These are phyloP conservation scores for Yarrowia deformans DNA, from an alignment of 805 yeast genomes.

Conservation along the genomic window DNA sequence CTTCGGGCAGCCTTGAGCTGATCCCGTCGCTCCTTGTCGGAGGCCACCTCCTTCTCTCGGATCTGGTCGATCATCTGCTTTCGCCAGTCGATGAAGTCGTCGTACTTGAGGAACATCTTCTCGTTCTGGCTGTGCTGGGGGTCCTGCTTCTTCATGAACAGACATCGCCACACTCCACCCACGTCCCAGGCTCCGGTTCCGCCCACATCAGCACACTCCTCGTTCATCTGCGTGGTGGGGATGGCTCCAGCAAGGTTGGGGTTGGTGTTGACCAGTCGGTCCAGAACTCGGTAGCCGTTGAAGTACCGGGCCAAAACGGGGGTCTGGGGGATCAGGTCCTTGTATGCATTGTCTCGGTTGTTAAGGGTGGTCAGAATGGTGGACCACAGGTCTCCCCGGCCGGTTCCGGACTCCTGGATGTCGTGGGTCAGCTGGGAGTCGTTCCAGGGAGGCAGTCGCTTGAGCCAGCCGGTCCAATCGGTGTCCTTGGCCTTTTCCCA, in stretches of 20 bases:
- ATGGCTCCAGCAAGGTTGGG: slow-evolving; percentile 38
- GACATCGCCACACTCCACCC: slow-evolving; percentile 88
- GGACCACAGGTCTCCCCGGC: slow-evolving; percentile 33
- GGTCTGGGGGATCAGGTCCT: slow-evolving; percentile 35
- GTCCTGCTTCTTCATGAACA: slow-evolving; percentile 54
- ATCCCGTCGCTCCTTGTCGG: slow-evolving; percentile 31
- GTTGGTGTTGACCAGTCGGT: slow-evolving; percentile 25
- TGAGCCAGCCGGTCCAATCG: slow-evolving; percentile 29
- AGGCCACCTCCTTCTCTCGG: slow-evolving; percentile 32
- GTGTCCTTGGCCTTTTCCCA: slow-evolving; percentile 33
- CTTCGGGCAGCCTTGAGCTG: slow-evolving; percentile 15
- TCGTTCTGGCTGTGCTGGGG: slow-evolving; percentile 15
- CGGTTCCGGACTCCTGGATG: background rate
- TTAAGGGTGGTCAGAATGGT: slow-evolving; percentile 19
- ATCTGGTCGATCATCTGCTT: slow-evolving; percentile 40
- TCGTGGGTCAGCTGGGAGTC: background rate
- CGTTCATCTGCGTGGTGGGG: slow-evolving; percentile 42
- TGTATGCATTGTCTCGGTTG: slow-evolving; percentile 10
- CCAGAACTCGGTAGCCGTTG: slow-evolving; percentile 36
- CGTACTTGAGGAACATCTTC: slow-evolving; percentile 38
- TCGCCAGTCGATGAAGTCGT: slow-evolving; percentile 39
- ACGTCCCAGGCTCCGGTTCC: slow-evolving; percentile 87
- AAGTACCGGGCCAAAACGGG: slow-evolving; percentile 33
- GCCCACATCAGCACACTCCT: slow-evolving; percentile 64
- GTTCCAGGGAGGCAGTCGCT: slow-evolving; percentile 13